Evolutionary conservation across 257 asterid species (phyloP).

Genomic region (Paulownia fortunei): DNA sequence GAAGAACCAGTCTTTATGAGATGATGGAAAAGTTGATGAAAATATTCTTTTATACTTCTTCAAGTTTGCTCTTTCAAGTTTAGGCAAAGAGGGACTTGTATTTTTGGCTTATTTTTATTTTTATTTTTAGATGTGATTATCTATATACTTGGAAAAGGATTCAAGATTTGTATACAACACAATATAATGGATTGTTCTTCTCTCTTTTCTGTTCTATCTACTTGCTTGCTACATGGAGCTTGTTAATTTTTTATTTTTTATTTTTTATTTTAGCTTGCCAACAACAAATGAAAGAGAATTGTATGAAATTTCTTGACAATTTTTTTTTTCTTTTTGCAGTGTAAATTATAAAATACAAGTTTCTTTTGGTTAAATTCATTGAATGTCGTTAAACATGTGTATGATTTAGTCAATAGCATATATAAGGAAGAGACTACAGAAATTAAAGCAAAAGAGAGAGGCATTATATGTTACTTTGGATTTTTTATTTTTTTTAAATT

Average conservation of each 20-base stretch:
- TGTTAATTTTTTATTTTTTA: background rate
- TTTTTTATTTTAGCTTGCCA: background rate
- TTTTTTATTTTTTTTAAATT: background rate
- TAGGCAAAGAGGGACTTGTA: constrained; percentile 33
- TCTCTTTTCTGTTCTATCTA: background rate
- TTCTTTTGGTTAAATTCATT: background rate
- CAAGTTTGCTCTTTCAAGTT: constrained; percentile 37
- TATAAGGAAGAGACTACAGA: background rate
- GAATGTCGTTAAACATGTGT: background rate
- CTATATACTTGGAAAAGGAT: background rate
- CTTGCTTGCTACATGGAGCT: too few species aligned
- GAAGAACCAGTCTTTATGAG: constrained; percentile 61
- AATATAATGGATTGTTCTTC: constrained; percentile 1
- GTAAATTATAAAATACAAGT: background rate
- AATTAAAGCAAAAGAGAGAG: background rate
- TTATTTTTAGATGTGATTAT: background rate
- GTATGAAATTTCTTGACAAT: too few species aligned
- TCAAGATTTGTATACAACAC: constrained; percentile 6
- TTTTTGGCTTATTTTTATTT: background rate
- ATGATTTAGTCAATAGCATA: background rate
- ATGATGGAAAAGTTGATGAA: constrained; percentile 21
- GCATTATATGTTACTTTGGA: background rate
- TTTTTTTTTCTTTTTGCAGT: background rate
- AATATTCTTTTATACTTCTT: background rate
- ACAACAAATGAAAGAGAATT: too few species aligned